Percentiles rank a stretch among this genome's conserved stretches.
Evolutionary conservation across 192 early-diverging fungal genomes (phyloP).

Genomic region (Umbelopsis sp.): DNA sequence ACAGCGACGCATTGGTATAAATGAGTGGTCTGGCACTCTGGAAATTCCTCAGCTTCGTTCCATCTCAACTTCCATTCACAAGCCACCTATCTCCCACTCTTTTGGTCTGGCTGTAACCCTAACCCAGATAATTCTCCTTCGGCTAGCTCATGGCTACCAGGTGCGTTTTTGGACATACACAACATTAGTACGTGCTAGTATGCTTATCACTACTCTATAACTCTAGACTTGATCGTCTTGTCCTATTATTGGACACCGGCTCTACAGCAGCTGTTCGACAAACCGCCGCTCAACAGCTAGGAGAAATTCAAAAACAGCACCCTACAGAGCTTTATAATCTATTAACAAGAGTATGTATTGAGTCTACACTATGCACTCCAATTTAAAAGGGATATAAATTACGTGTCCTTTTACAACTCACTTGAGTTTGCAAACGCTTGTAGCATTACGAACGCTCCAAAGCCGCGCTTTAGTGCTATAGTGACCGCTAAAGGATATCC

Average conservation of each 20-base stretch:
- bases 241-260: slow-evolving; percentile 92
- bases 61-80: not conserved
- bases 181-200: not conserved
- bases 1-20: not conserved
- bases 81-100: not conserved
- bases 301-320: slow-evolving; percentile 92
- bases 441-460: no score
- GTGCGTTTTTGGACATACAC: slow-evolving; percentile 14
- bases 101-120: not conserved
- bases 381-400: not conserved
- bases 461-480: not conserved
- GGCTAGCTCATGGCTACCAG: slow-evolving; percentile 29
- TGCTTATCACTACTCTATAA: not conserved
- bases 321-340: slow-evolving; percentile 91
- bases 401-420: not conserved
- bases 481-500: not conserved
- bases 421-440: not conserved
- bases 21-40: not conserved
- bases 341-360: slow-evolving; percentile 64
- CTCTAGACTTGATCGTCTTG: slow-evolving; percentile 86
- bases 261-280: slow-evolving; percentile 82
- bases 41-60: slow-evolving; percentile 11
- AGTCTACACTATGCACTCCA: no score
- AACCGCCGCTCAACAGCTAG: slow-evolving; percentile 95
- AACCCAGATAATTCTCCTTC: slow-evolving; percentile 18